Percentiles rank a stretch among this genome's conserved stretches.
These are phyloP conservation scores for Monosporozyma unispora DNA, from an alignment of 805 yeast genomes.

Conservation along the genomic window DNA sequence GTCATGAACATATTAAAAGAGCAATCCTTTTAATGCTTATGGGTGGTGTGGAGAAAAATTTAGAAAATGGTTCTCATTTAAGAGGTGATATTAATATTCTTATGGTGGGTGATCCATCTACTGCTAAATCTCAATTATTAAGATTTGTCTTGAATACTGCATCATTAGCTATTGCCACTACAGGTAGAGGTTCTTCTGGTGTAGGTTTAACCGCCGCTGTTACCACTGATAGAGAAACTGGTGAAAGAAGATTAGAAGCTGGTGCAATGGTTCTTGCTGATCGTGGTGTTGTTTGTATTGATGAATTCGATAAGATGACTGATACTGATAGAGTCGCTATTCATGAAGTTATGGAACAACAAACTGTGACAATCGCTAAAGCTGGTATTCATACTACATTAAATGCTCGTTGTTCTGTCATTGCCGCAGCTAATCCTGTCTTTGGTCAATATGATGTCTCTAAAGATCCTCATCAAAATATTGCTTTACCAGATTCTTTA, in stretches of 20 bases:
- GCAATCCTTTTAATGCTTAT: constrained; percentile 84
- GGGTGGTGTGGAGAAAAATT: constrained; percentile 91
- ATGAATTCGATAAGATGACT: constrained; percentile 97
- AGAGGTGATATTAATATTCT: constrained; percentile 95
- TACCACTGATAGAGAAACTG: constrained; percentile 91
- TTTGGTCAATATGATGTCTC: constrained; percentile 94
- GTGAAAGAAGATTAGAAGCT: constrained; percentile 92
- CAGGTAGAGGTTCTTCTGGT: constrained; percentile 99
- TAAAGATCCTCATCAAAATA: constrained; percentile 92
- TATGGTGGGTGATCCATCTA: constrained; percentile 98
- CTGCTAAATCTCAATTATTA: constrained; percentile 93
- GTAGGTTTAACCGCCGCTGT: constrained; percentile 99
- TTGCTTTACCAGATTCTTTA: constrained; percentile 92
- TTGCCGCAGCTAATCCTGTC: constrained; percentile 97
- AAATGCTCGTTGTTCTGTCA: constrained; percentile 92
- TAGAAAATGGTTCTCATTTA: constrained; percentile 90
- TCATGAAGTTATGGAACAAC: constrained; percentile 99
- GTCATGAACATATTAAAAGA: constrained; percentile 82
- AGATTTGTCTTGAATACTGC: constrained; percentile 94
- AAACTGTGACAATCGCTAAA: constrained; percentile 94
- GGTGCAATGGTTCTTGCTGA: constrained; percentile 99
- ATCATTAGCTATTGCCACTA: constrained; percentile 89
- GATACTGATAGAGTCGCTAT: constrained; percentile 96
- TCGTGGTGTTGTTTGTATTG: constrained; percentile 94
- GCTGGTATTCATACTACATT: constrained; percentile 96